Percentiles rank a stretch among this genome's conserved stretches.
Conservation (phyloP, 83 land plant species). For the Isoetes engelmannii region DNA sequence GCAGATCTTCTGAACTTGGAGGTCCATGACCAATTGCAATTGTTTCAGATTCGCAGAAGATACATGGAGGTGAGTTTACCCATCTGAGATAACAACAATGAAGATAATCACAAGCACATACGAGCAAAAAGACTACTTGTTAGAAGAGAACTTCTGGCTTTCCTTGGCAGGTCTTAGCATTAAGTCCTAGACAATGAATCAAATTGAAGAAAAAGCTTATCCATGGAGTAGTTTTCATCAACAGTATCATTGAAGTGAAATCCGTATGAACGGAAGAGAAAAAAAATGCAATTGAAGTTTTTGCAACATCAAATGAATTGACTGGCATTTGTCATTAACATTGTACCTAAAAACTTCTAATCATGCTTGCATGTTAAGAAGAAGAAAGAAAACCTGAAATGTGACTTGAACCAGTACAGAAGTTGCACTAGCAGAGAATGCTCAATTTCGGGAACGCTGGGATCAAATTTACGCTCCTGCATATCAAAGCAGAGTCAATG, state of each 20-base stretch:
- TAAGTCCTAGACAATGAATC: too few species aligned
- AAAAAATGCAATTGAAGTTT: not conserved
- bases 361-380: not conserved
- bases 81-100: not conserved
- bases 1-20: constrained; percentile 43
- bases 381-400: constrained; percentile 1
- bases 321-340: too few species aligned
- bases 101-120: too few species aligned
- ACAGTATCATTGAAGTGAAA: not conserved
- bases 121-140: too few species aligned
- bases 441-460: not conserved
- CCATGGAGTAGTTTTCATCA: too few species aligned
- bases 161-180: too few species aligned
- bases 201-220: too few species aligned
- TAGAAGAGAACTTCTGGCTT: too few species aligned
- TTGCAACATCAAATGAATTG: too few species aligned
- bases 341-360: too few species aligned
- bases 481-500: not conserved
- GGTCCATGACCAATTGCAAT: constrained; percentile 42
- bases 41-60: constrained; percentile 4
- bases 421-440: not conserved
- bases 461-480: not conserved
- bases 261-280: not conserved
- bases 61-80: constrained; percentile 7
- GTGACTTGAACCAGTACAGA: not conserved